Evolutionary conservation across 768 basidiomycete genomes (phyloP).

Genomic region (Lyophyllum atratum): DNA sequence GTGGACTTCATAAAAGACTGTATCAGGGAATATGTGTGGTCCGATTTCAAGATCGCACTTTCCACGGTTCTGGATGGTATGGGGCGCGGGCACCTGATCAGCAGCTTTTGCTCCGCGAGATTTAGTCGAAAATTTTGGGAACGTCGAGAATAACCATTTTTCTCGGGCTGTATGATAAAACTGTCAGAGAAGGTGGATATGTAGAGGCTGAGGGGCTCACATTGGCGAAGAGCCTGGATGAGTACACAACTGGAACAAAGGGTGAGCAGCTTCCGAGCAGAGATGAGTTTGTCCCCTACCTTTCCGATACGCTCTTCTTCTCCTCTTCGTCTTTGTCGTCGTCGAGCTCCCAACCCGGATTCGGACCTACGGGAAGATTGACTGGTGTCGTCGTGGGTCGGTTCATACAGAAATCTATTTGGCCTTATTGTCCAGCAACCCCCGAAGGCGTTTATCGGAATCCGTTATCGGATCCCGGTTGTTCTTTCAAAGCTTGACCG

Average conservation of each 20-base stretch:
- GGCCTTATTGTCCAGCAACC: conserved; percentile 15
- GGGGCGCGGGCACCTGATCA: conserved; percentile 59
- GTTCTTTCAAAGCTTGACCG: not conserved
- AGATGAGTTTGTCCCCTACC: conserved; percentile 35
- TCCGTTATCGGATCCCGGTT: conserved; percentile 15
- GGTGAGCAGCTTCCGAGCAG: conserved; percentile 1
- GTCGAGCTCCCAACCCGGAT: conserved; percentile 62
- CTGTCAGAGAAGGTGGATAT: conserved; percentile 10
- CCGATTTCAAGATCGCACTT: conserved; percentile 74
- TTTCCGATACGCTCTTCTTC: conserved; percentile 56
- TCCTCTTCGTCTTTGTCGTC: conserved; percentile 43
- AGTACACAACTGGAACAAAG: conserved; percentile 52
- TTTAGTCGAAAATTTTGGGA: conserved; percentile 73
- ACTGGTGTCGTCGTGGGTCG: conserved; percentile 16
- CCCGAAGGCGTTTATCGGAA: conserved; percentile 1
- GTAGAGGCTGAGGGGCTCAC: conserved; percentile 33
- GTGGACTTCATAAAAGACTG: conserved; percentile 71
- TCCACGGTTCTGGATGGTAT: conserved; percentile 65
- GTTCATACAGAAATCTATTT: conserved; percentile 18
- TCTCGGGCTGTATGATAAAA: conserved; percentile 56
- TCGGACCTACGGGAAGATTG: conserved; percentile 56
- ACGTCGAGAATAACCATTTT: conserved; percentile 66
- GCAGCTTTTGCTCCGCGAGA: conserved; percentile 56
- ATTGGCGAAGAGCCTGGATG: conserved; percentile 71
- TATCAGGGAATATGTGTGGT: conserved; percentile 71